These are phyloP conservation scores for Daldinia grandis DNA, from an alignment of 495 filamentous ascomycete genomes.

Conservation along the genomic window DNA sequence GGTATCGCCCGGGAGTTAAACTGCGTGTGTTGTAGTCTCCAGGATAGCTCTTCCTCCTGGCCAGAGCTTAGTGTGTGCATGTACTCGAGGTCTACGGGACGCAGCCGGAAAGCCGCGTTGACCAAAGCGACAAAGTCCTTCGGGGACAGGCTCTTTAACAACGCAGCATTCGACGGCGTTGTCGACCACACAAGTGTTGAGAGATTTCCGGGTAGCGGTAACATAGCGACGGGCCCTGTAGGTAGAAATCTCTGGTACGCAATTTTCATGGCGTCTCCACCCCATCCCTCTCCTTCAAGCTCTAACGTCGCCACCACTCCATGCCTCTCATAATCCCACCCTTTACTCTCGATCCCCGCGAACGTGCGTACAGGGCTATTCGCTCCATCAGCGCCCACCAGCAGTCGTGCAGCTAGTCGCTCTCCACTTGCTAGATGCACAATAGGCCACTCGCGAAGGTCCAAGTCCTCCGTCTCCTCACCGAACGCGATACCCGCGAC, in stretches of 20 bases:
- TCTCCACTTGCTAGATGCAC: conserved; percentile 69
- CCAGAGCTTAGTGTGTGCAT: conserved; percentile 70
- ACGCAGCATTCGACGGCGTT: conserved; percentile 75
- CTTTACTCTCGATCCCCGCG: conserved; percentile 80
- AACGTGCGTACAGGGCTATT: conserved; percentile 94
- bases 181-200: conserved; percentile 95
- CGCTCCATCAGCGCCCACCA: conserved; percentile 93
- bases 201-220: conserved; percentile 84
- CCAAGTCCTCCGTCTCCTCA: conserved; percentile 69
- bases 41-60: conserved; percentile 78
- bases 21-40: conserved; percentile 76
- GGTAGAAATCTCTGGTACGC: conserved; percentile 97
- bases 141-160: conserved; percentile 76
- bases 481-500: conserved; percentile 83
- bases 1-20: conserved; percentile 58
- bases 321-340: conserved; percentile 93
- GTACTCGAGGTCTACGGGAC: conserved; percentile 78
- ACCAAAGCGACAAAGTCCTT: conserved; percentile 85
- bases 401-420: conserved; percentile 77
- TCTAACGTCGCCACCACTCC: conserved; percentile 90
- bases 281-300: conserved; percentile 66
- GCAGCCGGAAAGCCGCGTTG: conserved; percentile 91
- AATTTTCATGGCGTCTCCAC: conserved; percentile 65
- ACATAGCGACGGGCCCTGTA: conserved; percentile 86
- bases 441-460: conserved; percentile 87